Evolutionary conservation across 2,329 filamentous ascomycete genomes (phyloP), one percentile per base, ranked within the genome.

Genomic region (Amauroascus niger): DNA sequence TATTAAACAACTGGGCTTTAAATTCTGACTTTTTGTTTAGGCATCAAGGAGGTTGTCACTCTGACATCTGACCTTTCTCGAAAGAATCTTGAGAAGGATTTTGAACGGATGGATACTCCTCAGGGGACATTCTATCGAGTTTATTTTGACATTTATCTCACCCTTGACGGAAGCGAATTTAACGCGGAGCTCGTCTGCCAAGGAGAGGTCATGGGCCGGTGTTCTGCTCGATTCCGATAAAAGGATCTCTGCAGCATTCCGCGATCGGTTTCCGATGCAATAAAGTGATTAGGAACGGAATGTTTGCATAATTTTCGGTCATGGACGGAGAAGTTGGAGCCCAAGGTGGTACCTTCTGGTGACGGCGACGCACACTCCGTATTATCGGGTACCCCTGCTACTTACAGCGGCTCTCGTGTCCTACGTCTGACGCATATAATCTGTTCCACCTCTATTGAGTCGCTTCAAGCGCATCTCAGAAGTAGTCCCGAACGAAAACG

Each of bases 61-160:
- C 83, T 98, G 49, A 97, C 93, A 1, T 97, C 91, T 1, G 93
- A 98, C 68, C 79, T 98, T 54, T 96, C 90, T 47, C 86, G 91
- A 63, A 98, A 97, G 79, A 97, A 97, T 69, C 83, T 98, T 11
- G 93, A 98, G 71, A 97, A 96, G 74, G 93, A 98, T 70, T 98
- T 98, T 65, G 93, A 98, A 74, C 84, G 93, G 67, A 97, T 97
- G 93, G 93, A 97, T 69, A 97, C 93, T 1, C 90, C 93, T 5
- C 91, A 98, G 70, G 93, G 93, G 58, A 94, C 88, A 2, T 95
- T 95, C 71, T 95, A 95, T 76, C 84, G 88, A 59, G 78, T 81
- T 44, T 80, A 80, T 68, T 80, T 81, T 61, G 78, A 80, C 61
- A 80, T 81, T 55, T 94, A 95, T 71, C 81, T 98, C 60, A 97